Evolutionary conservation across 768 basidiomycete species (phyloP).

Genomic region (Chlorophyllum brunneum): DNA sequence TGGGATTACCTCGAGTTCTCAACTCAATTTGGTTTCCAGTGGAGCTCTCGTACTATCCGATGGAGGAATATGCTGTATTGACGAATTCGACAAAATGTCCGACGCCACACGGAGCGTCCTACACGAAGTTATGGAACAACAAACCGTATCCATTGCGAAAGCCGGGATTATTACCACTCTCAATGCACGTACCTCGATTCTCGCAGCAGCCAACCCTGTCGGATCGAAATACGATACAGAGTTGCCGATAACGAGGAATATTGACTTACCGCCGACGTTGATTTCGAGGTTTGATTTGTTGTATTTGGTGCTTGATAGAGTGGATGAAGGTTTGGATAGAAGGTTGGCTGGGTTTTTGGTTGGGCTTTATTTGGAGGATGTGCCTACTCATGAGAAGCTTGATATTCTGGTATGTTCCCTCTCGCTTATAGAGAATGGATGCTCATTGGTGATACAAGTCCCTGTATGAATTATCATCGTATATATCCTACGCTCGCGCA

Average conservation of each 20-base stretch:
- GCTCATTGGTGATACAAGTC: constrained; percentile 46
- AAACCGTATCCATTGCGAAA: constrained; percentile 98
- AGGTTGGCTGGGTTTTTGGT: constrained; percentile 91
- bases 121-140: constrained; percentile 99
- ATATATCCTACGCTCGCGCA: constrained; percentile 89
- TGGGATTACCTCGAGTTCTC: neutral
- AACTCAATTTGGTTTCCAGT: constrained; percentile 33
- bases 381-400: constrained; percentile 55
- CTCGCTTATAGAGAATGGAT: neutral
- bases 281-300: constrained; percentile 97
- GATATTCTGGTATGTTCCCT: constrained; percentile 68
- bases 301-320: constrained; percentile 92
- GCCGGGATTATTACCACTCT: constrained; percentile 98
- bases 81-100: constrained; percentile 99
- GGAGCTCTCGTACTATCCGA: constrained; percentile 93
- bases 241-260: constrained; percentile 90
- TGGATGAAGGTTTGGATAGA: constrained; percentile 85
- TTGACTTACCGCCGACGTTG: constrained; percentile 94
- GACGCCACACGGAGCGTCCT: constrained; percentile 95
- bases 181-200: constrained; percentile 96
- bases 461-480: constrained; percentile 85
- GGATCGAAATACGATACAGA: constrained; percentile 93
- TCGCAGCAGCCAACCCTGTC: constrained; percentile 97
- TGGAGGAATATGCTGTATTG: constrained; percentile 97
- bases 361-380: constrained; percentile 89